Base-by-base conservation (phyloP, 192 early-diverging fungal genomes). In the Coemansia guatemalensis region DNA sequence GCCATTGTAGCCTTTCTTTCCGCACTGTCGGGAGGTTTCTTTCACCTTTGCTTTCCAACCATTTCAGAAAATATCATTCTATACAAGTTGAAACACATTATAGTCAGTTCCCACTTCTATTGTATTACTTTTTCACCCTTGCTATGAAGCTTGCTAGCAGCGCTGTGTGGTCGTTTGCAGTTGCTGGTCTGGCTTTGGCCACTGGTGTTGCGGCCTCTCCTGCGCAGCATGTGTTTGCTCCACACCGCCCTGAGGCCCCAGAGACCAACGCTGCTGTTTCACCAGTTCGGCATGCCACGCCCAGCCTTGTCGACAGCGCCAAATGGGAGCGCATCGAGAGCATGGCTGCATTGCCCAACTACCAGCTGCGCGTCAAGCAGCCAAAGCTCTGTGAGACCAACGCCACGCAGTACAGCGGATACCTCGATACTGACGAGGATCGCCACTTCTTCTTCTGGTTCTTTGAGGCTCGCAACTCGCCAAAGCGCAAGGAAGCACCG, bases 361-460 rank as follows among this genome's bases (percentile, higher is more conserved):
- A 88, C 70, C 69, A 86, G 69, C 77, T 94, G 55, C 87, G 90
- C 59, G 83, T 89, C 60, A 91, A 90, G 81, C 67, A 87, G 65
- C 90, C 90, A 41, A 69, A 79, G 29, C 83, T 99, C 49, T 99
- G 97, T 73, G 94, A 95, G 65, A 75, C 85, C 48, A 82, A 86
- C 62, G 90, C 93, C 50, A 91, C 93, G 64, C 96, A 97, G 87
- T 92, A 91, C 76, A 90, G 88, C 57, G 91, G 90, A 29, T 90
- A 93, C 67, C 74, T 93, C 25, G 88, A 90, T 33, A 78, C 79
- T 8, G 87, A 75, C 33, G 74, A 69, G n/a, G 84, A 88, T 58
- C 85, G 89, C 39, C 91, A 95, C 75, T 94, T 93, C 68, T 95
- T 93, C 84, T 95, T 93, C 75, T 95, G 92, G 91, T 98, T 99